Conservation (phyloP, 345 rosid genomes). For the Euphorbia tirucalli region DNA sequence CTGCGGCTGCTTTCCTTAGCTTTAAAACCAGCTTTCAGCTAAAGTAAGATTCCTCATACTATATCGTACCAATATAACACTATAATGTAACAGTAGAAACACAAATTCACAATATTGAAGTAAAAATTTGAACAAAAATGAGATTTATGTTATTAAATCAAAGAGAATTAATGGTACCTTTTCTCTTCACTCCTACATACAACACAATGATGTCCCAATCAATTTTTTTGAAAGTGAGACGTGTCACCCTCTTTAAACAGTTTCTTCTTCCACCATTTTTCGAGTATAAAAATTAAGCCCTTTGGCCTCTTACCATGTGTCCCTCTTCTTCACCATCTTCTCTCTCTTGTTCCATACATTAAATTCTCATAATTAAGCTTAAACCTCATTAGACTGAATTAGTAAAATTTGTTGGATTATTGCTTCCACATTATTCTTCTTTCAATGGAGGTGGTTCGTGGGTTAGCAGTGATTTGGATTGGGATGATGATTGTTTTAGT, state of each 20-base stretch:
- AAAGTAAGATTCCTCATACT: too few relatives aligned
- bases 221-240: slow-evolving; percentile 41
- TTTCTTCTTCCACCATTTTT: slow-evolving; percentile 1
- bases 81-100: too few relatives aligned
- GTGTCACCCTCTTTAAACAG: slow-evolving; percentile 32
- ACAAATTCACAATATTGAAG: too few relatives aligned
- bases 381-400: too few relatives aligned
- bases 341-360: slow-evolving; percentile 6
- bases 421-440: too few relatives aligned
- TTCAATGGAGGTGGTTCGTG: slow-evolving; percentile 32
- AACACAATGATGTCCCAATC: slow-evolving; percentile 22
- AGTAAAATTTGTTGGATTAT: too few relatives aligned
- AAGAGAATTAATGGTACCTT: slow-evolving; percentile 3
- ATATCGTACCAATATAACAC: too few relatives aligned
- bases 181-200: slow-evolving; percentile 6
- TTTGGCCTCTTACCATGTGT: not conserved
- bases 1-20: too few relatives aligned
- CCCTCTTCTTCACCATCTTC: not conserved
- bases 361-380: too few relatives aligned
- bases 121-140: too few relatives aligned
- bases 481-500: slow-evolving; percentile 13
- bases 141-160: too few relatives aligned
- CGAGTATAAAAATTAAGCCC: slow-evolving; percentile 35
- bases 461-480: slow-evolving; percentile 21
- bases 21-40: too few relatives aligned